Conservation (phyloP, 495 filamentous ascomycete genomes). For the Penicillium chermesinum region DNA sequence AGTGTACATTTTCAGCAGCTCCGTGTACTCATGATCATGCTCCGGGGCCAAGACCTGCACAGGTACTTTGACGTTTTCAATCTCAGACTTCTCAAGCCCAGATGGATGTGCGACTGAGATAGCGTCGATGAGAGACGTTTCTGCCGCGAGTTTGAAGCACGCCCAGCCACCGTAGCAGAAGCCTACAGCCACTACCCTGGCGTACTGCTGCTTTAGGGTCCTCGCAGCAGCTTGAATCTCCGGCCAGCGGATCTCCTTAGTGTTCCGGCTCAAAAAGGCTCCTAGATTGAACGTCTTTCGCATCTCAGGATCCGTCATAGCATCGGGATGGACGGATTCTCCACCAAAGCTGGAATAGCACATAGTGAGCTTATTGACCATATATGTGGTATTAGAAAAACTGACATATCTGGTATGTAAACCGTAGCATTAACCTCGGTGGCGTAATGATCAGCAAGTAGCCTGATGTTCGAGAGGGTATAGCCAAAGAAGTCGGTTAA, state of each 20-base stretch:
- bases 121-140: background rate
- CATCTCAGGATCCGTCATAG: background rate
- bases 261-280: background rate
- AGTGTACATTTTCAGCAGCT: background rate
- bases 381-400: background rate
- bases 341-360: background rate
- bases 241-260: background rate
- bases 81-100: background rate
- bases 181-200: background rate
- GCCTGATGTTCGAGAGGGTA: background rate
- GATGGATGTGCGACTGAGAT: background rate
- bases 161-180: conserved; percentile 52
- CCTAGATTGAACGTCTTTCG: background rate
- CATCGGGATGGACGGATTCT: background rate
- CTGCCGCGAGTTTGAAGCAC: background rate
- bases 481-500: background rate
- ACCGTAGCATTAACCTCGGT: background rate
- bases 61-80: background rate
- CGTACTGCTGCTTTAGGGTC: background rate
- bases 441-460: background rate
- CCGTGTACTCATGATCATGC: background rate
- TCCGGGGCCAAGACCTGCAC: background rate
- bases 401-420: background rate
- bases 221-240: background rate
- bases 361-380: background rate